Evolutionary conservation across 108 stramenopile species (phyloP).

Genomic region (Aurantiochytrium sp.): DNA sequence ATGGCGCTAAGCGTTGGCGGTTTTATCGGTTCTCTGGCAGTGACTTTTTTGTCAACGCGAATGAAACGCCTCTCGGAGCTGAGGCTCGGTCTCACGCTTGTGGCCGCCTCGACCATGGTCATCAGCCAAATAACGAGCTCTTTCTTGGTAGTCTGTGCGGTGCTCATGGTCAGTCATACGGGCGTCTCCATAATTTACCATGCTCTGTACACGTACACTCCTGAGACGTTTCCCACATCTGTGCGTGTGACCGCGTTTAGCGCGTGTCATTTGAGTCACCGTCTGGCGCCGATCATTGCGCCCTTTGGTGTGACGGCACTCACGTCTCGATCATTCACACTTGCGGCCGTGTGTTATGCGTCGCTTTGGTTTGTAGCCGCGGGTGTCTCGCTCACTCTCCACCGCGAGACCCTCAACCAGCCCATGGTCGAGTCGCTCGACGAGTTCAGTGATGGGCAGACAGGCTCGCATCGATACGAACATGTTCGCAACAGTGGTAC

Average conservation of each 20-base stretch:
- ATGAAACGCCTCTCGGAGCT: background rate
- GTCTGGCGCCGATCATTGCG: background rate
- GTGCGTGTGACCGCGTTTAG: background rate
- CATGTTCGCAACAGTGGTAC: background rate
- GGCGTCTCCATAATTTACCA: slow-evolving; percentile 1
- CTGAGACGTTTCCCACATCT: background rate
- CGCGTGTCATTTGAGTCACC: slow-evolving; percentile 1
- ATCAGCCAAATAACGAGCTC: background rate
- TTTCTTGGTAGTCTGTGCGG: background rate
- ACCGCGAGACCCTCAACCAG: background rate
- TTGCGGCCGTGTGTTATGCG: background rate
- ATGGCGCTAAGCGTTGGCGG: background rate
- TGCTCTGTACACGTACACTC: slow-evolving; percentile 6
- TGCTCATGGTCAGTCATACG: background rate
- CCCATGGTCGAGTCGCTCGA: background rate
- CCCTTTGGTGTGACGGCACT: background rate
- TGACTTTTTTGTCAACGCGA: background rate
- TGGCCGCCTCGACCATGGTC: background rate
- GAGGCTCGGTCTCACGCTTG: background rate
- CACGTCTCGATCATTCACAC: background rate
- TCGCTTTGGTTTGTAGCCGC: background rate
- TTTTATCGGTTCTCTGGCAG: background rate
- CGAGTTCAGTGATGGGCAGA: background rate
- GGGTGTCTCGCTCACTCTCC: background rate
- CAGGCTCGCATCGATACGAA: background rate